phyloP scores from a whole-genome alignment of 2,329 filamentous ascomycete genomes.

The Xylariomycetidae sp. region DNA sequence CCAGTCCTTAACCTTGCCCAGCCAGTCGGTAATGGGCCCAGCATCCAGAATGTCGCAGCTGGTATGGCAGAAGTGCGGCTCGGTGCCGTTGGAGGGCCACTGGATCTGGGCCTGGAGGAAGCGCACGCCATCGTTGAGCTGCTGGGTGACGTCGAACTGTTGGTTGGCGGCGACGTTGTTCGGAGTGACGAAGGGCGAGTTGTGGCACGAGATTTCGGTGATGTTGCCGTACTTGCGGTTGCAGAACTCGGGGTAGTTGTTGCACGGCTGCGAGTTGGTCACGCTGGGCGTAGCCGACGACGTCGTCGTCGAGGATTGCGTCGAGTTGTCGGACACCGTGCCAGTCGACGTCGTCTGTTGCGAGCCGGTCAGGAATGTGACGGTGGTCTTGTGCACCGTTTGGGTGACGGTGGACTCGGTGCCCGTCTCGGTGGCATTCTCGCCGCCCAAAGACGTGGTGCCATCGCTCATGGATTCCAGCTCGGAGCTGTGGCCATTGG shows the following conservation, averaged over 20 bases:
- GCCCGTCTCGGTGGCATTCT: constrained; percentile 23
- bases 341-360: constrained; percentile 37
- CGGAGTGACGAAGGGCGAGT: constrained; percentile 67
- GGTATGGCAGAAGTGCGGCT: constrained; percentile 76
- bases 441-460: constrained; percentile 22
- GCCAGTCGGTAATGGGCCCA: constrained; percentile 69
- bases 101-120: constrained; percentile 60
- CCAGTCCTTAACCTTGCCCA: constrained; percentile 65
- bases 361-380: constrained; percentile 41
- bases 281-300: constrained; percentile 37
- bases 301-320: constrained; percentile 34
- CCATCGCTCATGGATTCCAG: constrained; percentile 20
- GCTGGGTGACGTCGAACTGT: constrained; percentile 56
- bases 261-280: constrained; percentile 73
- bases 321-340: constrained; percentile 25
- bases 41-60: constrained; percentile 76
- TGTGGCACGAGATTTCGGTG: constrained; percentile 72
- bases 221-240: constrained; percentile 73
- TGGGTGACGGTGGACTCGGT: constrained; percentile 17
- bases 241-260: constrained; percentile 73
- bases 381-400: constrained; percentile 16
- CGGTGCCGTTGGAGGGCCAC: constrained; percentile 42
- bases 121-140: constrained; percentile 72
- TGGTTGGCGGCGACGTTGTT: constrained; percentile 76
- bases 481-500: constrained; percentile 27